These are phyloP conservation scores for Kalmusia sp. DNA, from an alignment of 2,329 filamentous ascomycete species.

Conservation along the genomic window DNA sequence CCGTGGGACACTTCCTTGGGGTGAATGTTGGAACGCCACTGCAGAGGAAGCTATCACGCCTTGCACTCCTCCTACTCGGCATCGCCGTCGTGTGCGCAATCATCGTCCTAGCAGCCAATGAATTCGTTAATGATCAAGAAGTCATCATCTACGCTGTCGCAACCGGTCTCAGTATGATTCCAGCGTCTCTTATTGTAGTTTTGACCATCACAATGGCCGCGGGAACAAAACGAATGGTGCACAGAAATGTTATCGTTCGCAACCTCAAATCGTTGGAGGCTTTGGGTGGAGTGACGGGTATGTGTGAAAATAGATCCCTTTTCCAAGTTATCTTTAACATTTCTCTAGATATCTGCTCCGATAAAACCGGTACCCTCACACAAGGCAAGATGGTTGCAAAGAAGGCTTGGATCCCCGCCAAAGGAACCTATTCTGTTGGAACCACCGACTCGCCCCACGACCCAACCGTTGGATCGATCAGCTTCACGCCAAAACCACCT, in stretches of 20 bases:
- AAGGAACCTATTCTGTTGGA: slow-evolving; percentile 47
- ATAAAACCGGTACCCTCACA: slow-evolving; percentile 56
- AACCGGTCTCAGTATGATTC: slow-evolving; percentile 48
- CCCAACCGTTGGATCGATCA: slow-evolving; percentile 40
- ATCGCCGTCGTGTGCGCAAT: slow-evolving; percentile 48
- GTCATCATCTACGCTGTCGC: slow-evolving; percentile 50
- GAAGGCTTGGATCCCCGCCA: slow-evolving; percentile 46
- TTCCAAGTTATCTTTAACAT: neutral
- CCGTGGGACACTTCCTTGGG: slow-evolving; percentile 47
- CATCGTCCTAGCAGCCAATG: slow-evolving; percentile 50
- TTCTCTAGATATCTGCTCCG: slow-evolving; percentile 54
- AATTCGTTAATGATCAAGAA: slow-evolving; percentile 47
- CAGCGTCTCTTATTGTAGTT: slow-evolving; percentile 45
- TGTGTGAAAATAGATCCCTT: neutral
- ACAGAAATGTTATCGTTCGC: slow-evolving; percentile 42
- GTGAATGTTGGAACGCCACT: slow-evolving; percentile 49
- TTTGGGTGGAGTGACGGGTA: slow-evolving; percentile 42
- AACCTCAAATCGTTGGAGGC: slow-evolving; percentile 47
- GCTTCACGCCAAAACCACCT: slow-evolving; percentile 31
- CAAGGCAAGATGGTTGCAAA: slow-evolving; percentile 48
- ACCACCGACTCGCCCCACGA: slow-evolving; percentile 43
- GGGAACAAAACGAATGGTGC: slow-evolving; percentile 47
- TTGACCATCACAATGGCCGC: slow-evolving; percentile 50
- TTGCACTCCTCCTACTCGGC: slow-evolving; percentile 44
- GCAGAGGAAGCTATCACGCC: slow-evolving; percentile 45